These are phyloP conservation scores for Coprinellus aureogranulatus DNA, from an alignment of 768 basidiomycete species.

Conservation along the genomic window DNA sequence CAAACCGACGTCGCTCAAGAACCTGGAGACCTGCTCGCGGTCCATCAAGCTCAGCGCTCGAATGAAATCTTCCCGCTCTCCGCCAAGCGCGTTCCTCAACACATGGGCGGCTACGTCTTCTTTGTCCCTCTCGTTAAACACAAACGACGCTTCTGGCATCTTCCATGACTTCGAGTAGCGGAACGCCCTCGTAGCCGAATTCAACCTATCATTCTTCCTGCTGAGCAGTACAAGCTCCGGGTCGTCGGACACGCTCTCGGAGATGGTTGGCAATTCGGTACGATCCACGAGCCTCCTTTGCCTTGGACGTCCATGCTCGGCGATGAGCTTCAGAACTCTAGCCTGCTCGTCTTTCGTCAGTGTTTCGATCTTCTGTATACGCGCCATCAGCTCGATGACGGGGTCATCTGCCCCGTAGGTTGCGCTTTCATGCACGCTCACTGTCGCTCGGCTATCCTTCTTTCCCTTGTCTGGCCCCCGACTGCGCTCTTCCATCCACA, in stretches of 20 bases:
- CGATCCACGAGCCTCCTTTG: neutral
- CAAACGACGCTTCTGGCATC: neutral
- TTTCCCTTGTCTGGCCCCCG: neutral
- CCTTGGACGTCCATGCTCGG: neutral
- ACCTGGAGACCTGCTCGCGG: conserved; percentile 26
- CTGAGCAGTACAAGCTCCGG: neutral
- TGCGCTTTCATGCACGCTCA: neutral
- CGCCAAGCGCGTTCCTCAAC: conserved; percentile 45
- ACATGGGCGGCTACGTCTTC: conserved; percentile 31
- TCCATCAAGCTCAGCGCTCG: conserved; percentile 37
- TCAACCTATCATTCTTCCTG: neutral
- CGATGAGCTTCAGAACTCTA: neutral
- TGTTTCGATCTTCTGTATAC: too few species aligned
- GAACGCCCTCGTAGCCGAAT: neutral
- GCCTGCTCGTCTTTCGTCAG: neutral
- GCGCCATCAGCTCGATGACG: too few species aligned
- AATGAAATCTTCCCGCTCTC: conserved; percentile 37
- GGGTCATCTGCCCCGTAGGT: neutral
- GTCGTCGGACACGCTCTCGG: neutral
- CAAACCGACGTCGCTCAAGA: conserved; percentile 24
- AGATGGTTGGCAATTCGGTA: neutral
- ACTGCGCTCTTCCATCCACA: conserved; percentile 35
- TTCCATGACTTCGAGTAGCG: neutral
- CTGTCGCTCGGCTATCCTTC: too few species aligned
- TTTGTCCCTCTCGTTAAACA: conserved; percentile 1